These are phyloP conservation scores for Aspergillus mulundensis DNA, from an alignment of 495 filamentous ascomycete species.

Conservation along the genomic window DNA sequence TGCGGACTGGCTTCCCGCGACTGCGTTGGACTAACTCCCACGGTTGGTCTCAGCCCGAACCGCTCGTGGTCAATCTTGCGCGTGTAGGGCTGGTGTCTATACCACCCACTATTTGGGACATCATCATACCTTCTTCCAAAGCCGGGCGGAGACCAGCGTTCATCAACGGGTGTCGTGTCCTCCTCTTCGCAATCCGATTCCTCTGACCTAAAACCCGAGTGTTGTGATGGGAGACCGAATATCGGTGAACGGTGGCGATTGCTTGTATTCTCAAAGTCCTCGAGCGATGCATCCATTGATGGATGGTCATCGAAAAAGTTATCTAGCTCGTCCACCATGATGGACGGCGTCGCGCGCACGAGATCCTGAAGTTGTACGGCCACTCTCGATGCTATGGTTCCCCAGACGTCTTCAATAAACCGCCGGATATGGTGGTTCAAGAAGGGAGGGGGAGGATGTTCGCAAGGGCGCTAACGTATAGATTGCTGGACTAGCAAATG, in stretches of 20 bases:
- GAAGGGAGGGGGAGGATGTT: conserved; percentile 13
- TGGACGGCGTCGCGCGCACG: conserved; percentile 36
- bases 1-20: conserved; percentile 53
- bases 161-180: conserved; percentile 30
- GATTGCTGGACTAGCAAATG: conserved; percentile 7
- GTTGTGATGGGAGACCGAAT: conserved; percentile 64
- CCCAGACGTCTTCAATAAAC: conserved; percentile 12
- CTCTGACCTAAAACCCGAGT: conserved; percentile 71
- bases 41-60: conserved; percentile 39
- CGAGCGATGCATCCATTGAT: conserved; percentile 66
- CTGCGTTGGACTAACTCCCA: conserved; percentile 42
- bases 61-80: conserved; percentile 33
- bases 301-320: conserved; percentile 62
- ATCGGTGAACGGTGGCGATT: conserved; percentile 49
- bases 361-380: conserved; percentile 19
- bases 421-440: conserved; percentile 8
- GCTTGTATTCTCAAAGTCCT: conserved; percentile 66
- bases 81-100: conserved; percentile 50
- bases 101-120: conserved; percentile 55
- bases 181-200: conserved; percentile 48
- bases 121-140: conserved; percentile 48
- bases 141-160: conserved; percentile 59
- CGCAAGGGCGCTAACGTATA: conserved; percentile 17
- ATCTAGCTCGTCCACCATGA: conserved; percentile 47
- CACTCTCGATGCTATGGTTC: conserved; percentile 15